Conservation (phyloP, 129 eudicot genomes). For the Kitagawia praeruptora region DNA sequence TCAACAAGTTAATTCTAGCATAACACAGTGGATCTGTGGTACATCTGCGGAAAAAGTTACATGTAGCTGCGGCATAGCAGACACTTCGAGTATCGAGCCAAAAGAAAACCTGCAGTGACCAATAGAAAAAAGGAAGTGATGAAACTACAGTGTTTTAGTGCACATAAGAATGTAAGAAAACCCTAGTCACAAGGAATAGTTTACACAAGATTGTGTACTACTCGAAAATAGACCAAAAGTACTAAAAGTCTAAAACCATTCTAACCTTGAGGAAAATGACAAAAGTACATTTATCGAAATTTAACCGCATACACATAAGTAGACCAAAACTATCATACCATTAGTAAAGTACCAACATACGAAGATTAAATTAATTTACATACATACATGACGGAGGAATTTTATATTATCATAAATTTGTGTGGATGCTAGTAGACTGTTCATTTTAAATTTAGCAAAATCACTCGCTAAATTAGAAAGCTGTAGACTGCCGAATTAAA, state of each 20-base stretch:
- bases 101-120: slow-evolving; percentile 46
- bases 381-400: not conserved
- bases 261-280: not conserved
- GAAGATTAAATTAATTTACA: not conserved
- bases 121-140: not conserved
- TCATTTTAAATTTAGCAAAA: no score
- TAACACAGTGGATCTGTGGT: slow-evolving; percentile 61
- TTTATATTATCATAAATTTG: no score
- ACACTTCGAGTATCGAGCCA: slow-evolving; percentile 62
- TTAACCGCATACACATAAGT: not conserved
- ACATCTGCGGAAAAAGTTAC: slow-evolving; percentile 65
- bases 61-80: slow-evolving; percentile 56
- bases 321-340: not conserved
- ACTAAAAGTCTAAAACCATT: not conserved
- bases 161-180: not conserved
- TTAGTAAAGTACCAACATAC: not conserved
- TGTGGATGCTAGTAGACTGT: no score
- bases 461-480: no score
- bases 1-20: slow-evolving; percentile 51
- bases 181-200: not conserved
- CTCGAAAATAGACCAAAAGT: not conserved
- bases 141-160: not conserved
- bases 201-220: not conserved
- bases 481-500: not conserved
- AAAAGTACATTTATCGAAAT: not conserved